A percentile compares a stretch with the other conserved stretches of the same genome.
phyloP scores from a whole-genome alignment of 192 early-diverging fungal species.

The Backusella luteola region DNA sequence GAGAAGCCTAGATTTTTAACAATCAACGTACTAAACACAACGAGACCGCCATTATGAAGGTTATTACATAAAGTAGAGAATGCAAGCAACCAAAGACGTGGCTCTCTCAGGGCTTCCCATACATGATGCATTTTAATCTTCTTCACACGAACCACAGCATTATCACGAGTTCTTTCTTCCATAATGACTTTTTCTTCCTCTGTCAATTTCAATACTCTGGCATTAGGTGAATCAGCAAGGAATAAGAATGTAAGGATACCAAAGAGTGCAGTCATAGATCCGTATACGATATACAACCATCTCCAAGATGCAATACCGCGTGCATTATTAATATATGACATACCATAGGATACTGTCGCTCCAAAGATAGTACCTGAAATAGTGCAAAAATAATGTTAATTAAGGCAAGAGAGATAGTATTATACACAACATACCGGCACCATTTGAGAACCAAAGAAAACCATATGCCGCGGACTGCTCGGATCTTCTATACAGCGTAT shows the following conservation, averaged over 20 bases:
- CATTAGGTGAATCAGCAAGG: conserved; percentile 22
- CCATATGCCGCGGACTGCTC: conserved; percentile 23
- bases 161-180: conserved; percentile 25
- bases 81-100: conserved; percentile 21
- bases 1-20: conserved; percentile 20
- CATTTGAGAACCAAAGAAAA: conserved; percentile 24
- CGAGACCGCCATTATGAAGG: conserved; percentile 28
- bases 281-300: conserved; percentile 31
- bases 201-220: conserved; percentile 1
- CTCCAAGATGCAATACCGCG: conserved; percentile 16
- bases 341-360: conserved; percentile 16
- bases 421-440: background rate
- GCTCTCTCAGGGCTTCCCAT: conserved; percentile 24
- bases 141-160: conserved; percentile 9
- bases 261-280: conserved; percentile 17
- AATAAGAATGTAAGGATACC: conserved; percentile 32
- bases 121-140: conserved; percentile 23
- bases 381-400: background rate
- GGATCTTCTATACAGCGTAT: conserved; percentile 26
- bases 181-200: conserved; percentile 30
- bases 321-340: conserved; percentile 15
- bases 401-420: too few species aligned
- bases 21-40: conserved; percentile 19
- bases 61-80: conserved; percentile 11
- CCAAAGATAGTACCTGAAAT: conserved; percentile 18